Percentiles rank a stretch among this genome's conserved stretches.
Evolutionary conservation across 2,329 filamentous ascomycete genomes (phyloP).

Genomic region (Colletotrichum higginsianum): DNA sequence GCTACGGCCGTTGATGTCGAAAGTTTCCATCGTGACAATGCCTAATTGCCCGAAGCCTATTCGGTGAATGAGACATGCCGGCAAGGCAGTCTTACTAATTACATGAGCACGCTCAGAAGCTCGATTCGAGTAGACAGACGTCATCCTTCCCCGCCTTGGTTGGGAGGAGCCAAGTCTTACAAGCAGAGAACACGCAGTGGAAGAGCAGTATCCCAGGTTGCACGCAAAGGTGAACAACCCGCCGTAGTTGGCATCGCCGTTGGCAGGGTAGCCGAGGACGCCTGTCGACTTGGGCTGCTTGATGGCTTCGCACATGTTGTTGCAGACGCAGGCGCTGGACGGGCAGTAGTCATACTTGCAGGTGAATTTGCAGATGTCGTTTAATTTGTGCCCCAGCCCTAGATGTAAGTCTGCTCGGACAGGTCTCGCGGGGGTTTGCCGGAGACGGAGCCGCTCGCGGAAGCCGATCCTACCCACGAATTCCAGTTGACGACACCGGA

Average conservation of each 20-base stretch:
- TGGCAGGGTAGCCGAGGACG: not conserved
- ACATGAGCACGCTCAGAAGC: no score
- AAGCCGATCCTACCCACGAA: slow-evolving; percentile 23
- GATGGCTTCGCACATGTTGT: not conserved
- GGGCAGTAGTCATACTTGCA: slow-evolving; percentile 51
- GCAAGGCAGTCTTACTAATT: no score
- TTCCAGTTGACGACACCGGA: slow-evolving; percentile 36
- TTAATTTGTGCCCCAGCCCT: slow-evolving; percentile 48
- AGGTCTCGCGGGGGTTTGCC: not conserved
- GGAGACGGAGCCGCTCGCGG: not conserved
- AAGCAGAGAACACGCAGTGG: not conserved
- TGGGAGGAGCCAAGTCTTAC: no score
- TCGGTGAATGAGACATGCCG: no score
- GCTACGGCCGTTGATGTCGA: no score
- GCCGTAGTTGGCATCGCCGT: not conserved
- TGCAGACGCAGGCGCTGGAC: slow-evolving; percentile 39
- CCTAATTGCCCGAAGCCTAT: no score
- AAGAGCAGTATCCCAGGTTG: slow-evolving; percentile 13
- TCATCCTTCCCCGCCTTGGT: no score
- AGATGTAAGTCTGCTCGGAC: slow-evolving; percentile 42
- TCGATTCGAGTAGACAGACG: no score
- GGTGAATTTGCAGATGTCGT: slow-evolving; percentile 53
- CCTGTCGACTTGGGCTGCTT: not conserved
- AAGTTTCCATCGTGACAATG: no score
- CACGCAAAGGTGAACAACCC: slow-evolving; percentile 11